phyloP scores from a whole-genome alignment of 371 early-diverging fungal species.

The Mortierella sp. region DNA sequence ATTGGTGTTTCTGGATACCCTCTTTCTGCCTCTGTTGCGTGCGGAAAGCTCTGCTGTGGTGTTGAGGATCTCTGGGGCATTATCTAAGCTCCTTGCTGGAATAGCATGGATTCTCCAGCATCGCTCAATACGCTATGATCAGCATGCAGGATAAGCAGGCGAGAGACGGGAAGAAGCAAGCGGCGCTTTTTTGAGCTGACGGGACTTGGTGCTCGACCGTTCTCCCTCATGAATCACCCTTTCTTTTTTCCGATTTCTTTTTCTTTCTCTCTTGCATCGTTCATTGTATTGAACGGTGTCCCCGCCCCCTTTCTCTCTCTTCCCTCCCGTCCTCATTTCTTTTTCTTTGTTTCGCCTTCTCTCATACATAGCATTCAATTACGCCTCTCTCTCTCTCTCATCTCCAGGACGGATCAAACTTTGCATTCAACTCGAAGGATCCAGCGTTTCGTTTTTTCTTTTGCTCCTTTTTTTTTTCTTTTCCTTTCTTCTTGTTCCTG shows the following conservation, averaged over 20 bases:
- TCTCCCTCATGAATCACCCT: neutral
- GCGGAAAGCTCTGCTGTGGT: constrained; percentile 90
- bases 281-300: neutral
- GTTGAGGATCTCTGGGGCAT: constrained; percentile 92
- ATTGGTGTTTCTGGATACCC: constrained; percentile 96
- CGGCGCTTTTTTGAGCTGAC: neutral
- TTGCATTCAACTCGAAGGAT: constrained; percentile 42
- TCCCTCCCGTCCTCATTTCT: neutral
- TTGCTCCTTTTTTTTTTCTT: neutral
- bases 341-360: neutral
- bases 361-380: constrained; percentile 1
- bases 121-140: neutral
- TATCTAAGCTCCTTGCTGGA: constrained; percentile 63
- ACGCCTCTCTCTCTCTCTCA: neutral
- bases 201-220: neutral
- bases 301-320: neutral
- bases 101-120: neutral
- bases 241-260: neutral
- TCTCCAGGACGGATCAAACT: constrained; percentile 26
- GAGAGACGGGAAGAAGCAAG: neutral
- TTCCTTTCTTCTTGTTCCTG: neutral
- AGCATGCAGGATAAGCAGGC: neutral
- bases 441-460: neutral
- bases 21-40: constrained; percentile 95
- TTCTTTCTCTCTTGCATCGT: constrained; percentile 10